These are phyloP conservation scores for Stemphylium vesicarium DNA, from an alignment of 2,329 filamentous ascomycete genomes.

Conservation along the genomic window DNA sequence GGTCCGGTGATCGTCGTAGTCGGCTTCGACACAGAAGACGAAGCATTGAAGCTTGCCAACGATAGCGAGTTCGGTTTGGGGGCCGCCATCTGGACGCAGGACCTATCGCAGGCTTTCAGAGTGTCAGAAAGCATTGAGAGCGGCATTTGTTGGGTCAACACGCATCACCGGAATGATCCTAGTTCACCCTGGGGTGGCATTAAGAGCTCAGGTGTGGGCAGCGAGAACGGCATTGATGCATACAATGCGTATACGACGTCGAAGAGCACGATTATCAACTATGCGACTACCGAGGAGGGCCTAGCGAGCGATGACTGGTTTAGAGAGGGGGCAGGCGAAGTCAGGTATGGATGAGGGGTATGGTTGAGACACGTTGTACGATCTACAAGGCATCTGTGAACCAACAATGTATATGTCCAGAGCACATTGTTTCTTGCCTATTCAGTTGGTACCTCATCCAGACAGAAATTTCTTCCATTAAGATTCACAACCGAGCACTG, in stretches of 20 bases:
- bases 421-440: no score
- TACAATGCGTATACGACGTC: constrained; percentile 56
- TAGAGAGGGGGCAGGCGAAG: constrained; percentile 61
- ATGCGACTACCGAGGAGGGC: constrained; percentile 62
- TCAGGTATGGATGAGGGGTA: constrained; percentile 61
- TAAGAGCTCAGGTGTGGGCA: constrained; percentile 69
- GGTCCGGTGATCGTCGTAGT: constrained; percentile 59
- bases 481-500: no score
- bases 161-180: constrained; percentile 74
- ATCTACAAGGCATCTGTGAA: no score
- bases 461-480: no score
- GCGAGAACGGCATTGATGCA: constrained; percentile 70
- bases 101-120: constrained; percentile 57
- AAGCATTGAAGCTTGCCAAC: constrained; percentile 58
- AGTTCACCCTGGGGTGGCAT: constrained; percentile 73
- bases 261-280: constrained; percentile 75
- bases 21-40: constrained; percentile 55
- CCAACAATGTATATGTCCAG: no score
- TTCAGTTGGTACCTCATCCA: no score
- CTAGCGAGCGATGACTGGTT: constrained; percentile 71
- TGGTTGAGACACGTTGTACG: background rate
- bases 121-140: constrained; percentile 57
- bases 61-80: constrained; percentile 59
- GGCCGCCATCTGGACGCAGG: constrained; percentile 59
- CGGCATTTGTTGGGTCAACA: constrained; percentile 57